Percentiles rank a stretch among this genome's conserved stretches.
phyloP scores from a whole-genome alignment of 2,329 filamentous ascomycete species.

The Phaeosphaeria sp. region DNA sequence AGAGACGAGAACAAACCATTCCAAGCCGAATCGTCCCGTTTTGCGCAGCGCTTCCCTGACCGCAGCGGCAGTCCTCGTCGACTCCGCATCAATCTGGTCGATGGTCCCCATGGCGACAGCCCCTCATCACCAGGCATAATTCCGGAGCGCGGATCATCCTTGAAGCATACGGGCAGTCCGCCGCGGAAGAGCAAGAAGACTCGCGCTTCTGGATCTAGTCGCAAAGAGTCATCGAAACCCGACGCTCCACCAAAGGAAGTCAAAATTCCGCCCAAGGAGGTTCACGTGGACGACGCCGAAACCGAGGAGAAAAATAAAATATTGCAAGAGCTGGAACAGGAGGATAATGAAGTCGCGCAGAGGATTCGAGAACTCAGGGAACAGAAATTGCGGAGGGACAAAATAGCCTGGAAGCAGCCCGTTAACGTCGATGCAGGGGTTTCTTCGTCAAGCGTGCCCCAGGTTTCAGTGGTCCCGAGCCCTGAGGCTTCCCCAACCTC shows the following conservation, averaged over 20 bases:
- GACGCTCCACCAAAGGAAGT: slow-evolving; percentile 34
- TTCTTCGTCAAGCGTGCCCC: slow-evolving; percentile 41
- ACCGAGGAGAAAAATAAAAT: slow-evolving; percentile 34
- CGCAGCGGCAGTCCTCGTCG: slow-evolving; percentile 41
- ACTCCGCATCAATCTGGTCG: slow-evolving; percentile 32
- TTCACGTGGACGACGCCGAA: slow-evolving; percentile 28
- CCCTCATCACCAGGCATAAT: slow-evolving; percentile 39
- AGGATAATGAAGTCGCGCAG: slow-evolving; percentile 63
- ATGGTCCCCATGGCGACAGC: slow-evolving; percentile 30
- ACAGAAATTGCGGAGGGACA: slow-evolving; percentile 62
- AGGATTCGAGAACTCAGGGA: slow-evolving; percentile 65
- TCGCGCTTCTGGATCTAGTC: slow-evolving; percentile 28
- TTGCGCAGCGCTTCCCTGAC: slow-evolving; percentile 39
- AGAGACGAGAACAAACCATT: slow-evolving; percentile 21
- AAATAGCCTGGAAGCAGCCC: slow-evolving; percentile 43
- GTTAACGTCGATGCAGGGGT: slow-evolving; percentile 49
- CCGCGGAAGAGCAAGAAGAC: slow-evolving; percentile 38
- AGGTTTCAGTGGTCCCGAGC: slow-evolving; percentile 41
- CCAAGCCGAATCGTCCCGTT: slow-evolving; percentile 34
- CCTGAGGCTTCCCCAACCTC: slow-evolving; percentile 40
- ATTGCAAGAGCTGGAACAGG: slow-evolving; percentile 44
- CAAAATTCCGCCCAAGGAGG: slow-evolving; percentile 34
- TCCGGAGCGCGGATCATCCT: slow-evolving; percentile 42
- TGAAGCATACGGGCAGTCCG: slow-evolving; percentile 42
- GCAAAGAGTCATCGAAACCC: slow-evolving; percentile 35